Conservation (phyloP, 2,329 filamentous ascomycete species). For the Fusarium keratoplasticum region DNA sequence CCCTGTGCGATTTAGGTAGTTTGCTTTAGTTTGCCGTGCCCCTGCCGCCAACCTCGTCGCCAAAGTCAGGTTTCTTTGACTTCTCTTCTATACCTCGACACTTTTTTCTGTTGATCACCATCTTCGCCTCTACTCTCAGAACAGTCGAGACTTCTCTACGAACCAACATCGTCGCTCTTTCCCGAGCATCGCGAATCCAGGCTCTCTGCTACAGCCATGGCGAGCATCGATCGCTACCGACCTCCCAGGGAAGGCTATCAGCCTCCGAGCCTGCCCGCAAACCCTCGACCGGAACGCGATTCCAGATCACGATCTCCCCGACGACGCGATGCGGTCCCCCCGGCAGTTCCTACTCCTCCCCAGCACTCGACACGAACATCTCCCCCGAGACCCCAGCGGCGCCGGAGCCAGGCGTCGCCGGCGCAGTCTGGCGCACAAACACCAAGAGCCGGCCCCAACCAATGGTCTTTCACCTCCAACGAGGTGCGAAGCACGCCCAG, state of each 20-base stretch:
- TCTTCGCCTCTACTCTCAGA: slow-evolving; percentile 16
- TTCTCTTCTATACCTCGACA: slow-evolving; percentile 25
- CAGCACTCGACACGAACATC: slow-evolving; percentile 66
- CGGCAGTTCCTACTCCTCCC: slow-evolving; percentile 71
- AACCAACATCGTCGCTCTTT: slow-evolving; percentile 27
- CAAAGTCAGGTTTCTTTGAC: slow-evolving; percentile 37
- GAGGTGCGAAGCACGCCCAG: slow-evolving; percentile 88
- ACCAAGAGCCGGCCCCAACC: slow-evolving; percentile 58
- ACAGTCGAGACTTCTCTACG: slow-evolving; percentile 39
- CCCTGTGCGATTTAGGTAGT: slow-evolving; percentile 37
- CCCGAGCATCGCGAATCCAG: slow-evolving; percentile 40
- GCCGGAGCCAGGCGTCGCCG: slow-evolving; percentile 58
- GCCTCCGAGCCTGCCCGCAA: slow-evolving; percentile 59
- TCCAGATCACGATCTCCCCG: slow-evolving; percentile 62
- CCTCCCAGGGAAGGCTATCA: slow-evolving; percentile 69
- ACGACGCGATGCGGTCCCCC: slow-evolving; percentile 65
- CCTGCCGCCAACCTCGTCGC: slow-evolving; percentile 40
- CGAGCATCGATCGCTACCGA: slow-evolving; percentile 70
- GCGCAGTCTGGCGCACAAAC: slow-evolving; percentile 53
- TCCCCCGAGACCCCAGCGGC: slow-evolving; percentile 62
- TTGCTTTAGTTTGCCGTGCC: slow-evolving; percentile 22
- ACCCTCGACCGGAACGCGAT: slow-evolving; percentile 54
- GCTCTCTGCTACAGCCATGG: slow-evolving; percentile 57
- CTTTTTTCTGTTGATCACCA: slow-evolving; percentile 24
- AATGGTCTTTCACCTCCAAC: slow-evolving; percentile 91